Evolutionary conservation across 257 asterid species (phyloP).

Genomic region (Solanum bulbocastanum): DNA sequence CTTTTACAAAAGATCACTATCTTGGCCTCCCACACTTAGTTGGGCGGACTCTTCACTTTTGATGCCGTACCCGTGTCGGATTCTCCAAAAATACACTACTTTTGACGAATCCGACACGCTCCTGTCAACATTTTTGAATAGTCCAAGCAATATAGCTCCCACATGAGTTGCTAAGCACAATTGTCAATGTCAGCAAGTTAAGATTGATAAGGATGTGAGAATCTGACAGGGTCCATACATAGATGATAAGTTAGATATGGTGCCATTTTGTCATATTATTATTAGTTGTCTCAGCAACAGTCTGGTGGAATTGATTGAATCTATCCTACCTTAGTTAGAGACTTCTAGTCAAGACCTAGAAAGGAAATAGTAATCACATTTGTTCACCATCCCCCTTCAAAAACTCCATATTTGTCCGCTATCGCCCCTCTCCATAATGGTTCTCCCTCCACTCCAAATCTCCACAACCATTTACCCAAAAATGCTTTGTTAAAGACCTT

Average conservation of each 20-base stretch:
- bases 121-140: background rate
- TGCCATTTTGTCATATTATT: background rate
- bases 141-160: background rate
- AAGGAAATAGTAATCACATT: too few species aligned
- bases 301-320: background rate
- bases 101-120: background rate
- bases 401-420: too few species aligned
- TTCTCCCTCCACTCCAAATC: too few species aligned
- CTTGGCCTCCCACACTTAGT: background rate
- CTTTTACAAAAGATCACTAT: background rate
- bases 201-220: background rate
- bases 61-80: background rate
- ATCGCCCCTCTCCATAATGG: too few species aligned
- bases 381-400: too few species aligned
- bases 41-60: too few species aligned
- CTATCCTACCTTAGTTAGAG: background rate
- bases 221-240: background rate
- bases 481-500: too few species aligned
- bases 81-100: too few species aligned
- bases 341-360: background rate
- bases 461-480: too few species aligned
- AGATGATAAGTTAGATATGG: background rate
- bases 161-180: background rate
- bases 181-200: background rate
- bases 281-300: background rate